A percentile compares a stretch with the other conserved stretches of the same genome.
phyloP scores from a whole-genome alignment of 2,329 filamentous ascomycete genomes.

The Xylaria polymorpha region DNA sequence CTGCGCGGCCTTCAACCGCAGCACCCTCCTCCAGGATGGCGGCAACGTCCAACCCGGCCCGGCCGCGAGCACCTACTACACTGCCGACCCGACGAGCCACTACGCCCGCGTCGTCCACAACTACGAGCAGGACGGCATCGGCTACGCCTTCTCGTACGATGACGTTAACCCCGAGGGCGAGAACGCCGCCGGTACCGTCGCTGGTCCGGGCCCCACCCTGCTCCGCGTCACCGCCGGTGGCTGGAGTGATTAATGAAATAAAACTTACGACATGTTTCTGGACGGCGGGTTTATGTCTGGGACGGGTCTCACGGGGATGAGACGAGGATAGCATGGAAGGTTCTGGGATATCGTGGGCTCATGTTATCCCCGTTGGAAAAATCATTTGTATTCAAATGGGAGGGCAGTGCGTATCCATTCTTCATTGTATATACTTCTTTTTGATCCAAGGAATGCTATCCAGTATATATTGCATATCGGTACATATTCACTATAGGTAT shows the following conservation, averaged over 20 bases:
- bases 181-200: conserved; percentile 65
- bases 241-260: conserved; percentile 29
- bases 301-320: background rate
- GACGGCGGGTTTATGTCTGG: conserved; percentile 1
- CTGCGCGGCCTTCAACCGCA: conserved; percentile 63
- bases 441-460: conserved; percentile 9
- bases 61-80: conserved; percentile 57
- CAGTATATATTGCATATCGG: conserved; percentile 27
- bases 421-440: conserved; percentile 34
- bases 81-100: conserved; percentile 60
- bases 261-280: conserved; percentile 10
- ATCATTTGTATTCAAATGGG: background rate
- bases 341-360: background rate
- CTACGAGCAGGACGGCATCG: conserved; percentile 67
- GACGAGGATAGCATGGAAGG: background rate
- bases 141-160: conserved; percentile 76
- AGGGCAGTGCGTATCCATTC: background rate
- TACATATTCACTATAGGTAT: conserved; percentile 2
- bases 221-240: conserved; percentile 62
- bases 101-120: conserved; percentile 71
- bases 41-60: conserved; percentile 60
- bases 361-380: conserved; percentile 6
- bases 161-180: conserved; percentile 70
- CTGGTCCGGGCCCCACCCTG: conserved; percentile 57
- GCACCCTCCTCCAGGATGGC: conserved; percentile 58